phyloP scores from a whole-genome alignment of 2,329 filamentous ascomycete genomes.

The Diaporthe aspalathi region DNA sequence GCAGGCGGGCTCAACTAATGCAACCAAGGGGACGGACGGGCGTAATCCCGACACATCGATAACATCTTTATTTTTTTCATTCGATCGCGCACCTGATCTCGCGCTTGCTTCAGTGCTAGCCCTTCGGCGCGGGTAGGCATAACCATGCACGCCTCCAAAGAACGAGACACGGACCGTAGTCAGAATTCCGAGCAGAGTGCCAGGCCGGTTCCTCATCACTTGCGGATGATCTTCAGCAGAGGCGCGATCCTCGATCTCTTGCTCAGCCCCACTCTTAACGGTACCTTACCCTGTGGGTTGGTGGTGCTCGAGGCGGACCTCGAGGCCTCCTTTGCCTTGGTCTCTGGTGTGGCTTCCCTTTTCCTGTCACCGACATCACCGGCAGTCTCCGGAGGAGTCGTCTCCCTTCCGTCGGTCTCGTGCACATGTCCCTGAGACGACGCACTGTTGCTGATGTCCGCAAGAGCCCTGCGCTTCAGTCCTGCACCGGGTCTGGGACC shows the following conservation, averaged over 20 bases:
- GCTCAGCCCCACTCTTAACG: slow-evolving; percentile 64
- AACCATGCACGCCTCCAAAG: background rate
- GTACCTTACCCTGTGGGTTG: slow-evolving; percentile 50
- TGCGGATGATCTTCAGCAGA: slow-evolving; percentile 61
- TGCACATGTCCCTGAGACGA: background rate
- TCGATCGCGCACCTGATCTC: background rate
- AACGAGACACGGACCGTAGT: background rate
- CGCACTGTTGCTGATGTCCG: slow-evolving; percentile 36
- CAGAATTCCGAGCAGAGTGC: background rate
- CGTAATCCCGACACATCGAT: background rate
- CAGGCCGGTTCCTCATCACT: slow-evolving; percentile 41
- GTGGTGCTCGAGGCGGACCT: slow-evolving; percentile 31
- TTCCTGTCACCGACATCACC: background rate
- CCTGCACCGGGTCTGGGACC: background rate
- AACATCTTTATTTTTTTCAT: background rate
- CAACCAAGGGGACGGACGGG: too few relatives aligned
- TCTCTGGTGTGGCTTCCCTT: slow-evolving; percentile 38
- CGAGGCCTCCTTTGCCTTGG: slow-evolving; percentile 35
- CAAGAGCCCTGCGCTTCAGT: slow-evolving; percentile 22
- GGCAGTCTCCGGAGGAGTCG: background rate
- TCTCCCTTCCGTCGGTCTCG: background rate
- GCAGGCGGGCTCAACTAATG: background rate
- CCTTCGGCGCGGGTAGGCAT: background rate
- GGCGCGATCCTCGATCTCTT: slow-evolving; percentile 62
- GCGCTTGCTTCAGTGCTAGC: background rate